Percentiles rank a stretch among this genome's conserved stretches.
Evolutionary conservation across 75 land plant species (phyloP).

Genomic region (Pinus taeda): DNA sequence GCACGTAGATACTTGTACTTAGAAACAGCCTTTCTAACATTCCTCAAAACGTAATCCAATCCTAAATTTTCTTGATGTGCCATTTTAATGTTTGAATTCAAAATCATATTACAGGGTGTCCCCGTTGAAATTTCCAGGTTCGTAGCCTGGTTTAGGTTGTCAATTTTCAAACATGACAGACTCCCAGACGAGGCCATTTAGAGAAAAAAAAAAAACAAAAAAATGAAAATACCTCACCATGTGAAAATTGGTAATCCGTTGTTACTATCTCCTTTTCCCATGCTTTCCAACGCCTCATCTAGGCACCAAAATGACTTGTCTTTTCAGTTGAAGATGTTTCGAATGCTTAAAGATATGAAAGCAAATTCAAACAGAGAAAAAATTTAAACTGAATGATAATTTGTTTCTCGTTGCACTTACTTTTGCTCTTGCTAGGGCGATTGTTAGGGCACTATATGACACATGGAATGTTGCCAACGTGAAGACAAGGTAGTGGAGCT

Average conservation of each 20-base stretch:
- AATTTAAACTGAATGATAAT: not conserved
- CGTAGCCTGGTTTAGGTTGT: too few species aligned
- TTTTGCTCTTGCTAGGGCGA: conserved; percentile 37
- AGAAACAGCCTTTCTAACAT: not conserved
- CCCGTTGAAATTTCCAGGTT: not conserved
- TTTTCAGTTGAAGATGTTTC: not conserved
- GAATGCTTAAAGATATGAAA: not conserved
- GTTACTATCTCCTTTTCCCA: conserved; percentile 57
- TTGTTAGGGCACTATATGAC: conserved; percentile 35
- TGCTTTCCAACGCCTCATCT: conserved; percentile 54
- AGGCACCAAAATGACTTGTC: not conserved
- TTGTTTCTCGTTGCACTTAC: conserved; percentile 8
- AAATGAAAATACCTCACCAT: conserved; percentile 23
- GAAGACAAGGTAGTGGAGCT: conserved; percentile 54
- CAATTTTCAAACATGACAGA: not conserved
- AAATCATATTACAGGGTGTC: not conserved
- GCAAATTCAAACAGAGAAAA: not conserved
- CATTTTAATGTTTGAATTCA: not conserved
- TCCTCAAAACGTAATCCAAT: not conserved
- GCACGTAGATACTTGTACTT: not conserved
- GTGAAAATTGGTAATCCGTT: conserved; percentile 34
- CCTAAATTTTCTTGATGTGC: not conserved
- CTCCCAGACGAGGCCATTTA: not conserved
- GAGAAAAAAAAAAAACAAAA: not conserved
- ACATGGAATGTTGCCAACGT: conserved; percentile 49